Evolutionary conservation across 768 basidiomycete genomes (phyloP), one percentile per base, ranked within the genome.

Genomic region (Serendipita sp.): DNA sequence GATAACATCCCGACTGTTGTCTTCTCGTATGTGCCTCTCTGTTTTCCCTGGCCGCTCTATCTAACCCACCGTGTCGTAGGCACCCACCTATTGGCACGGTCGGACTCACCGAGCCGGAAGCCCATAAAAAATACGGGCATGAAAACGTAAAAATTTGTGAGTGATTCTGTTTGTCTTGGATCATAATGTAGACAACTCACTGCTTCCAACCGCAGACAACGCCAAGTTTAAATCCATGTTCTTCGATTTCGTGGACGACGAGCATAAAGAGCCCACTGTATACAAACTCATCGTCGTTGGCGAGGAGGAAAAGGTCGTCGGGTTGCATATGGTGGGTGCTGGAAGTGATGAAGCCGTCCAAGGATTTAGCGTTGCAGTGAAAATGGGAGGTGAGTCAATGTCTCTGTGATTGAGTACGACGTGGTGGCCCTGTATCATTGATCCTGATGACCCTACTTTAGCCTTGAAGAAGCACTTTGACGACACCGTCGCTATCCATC

Each of bases 61-160:
- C 63, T 33, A 64, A 61, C 66, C 17, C 30, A 60, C 4, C 51
- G 13, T 31, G n/a, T n/a, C n/a, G n/a, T 65, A 95, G 91, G 5
- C 95, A 98, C 72, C 96, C 95, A 0, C 84, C 95, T 13, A 90
- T 96, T 64, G 96, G 96, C 33, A 89, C 93, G 14, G 90, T 98
- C 34, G 96, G 96, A 60, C 77, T 97, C 66, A 96, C 95, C 5
- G 94, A 99, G 72, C 85, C 88, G 0, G 80, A 96, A 70, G 96
- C 96, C 33, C 79, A 82, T 68, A 76, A 86, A 76, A 85, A 89
- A 73, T 95, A 89, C 69, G 96, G 96, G 62, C 82, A 86, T 98
- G 66, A n/a, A 58, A 58, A 58, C 11, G 24, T 58, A 11, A 98
- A 97, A 76, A 87, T 93, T 43, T 99, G 95, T 91, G 73, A 67